These are phyloP conservation scores for Alternaria triticimaculans DNA, from an alignment of 2,329 filamentous ascomycete species.

Conservation along the genomic window DNA sequence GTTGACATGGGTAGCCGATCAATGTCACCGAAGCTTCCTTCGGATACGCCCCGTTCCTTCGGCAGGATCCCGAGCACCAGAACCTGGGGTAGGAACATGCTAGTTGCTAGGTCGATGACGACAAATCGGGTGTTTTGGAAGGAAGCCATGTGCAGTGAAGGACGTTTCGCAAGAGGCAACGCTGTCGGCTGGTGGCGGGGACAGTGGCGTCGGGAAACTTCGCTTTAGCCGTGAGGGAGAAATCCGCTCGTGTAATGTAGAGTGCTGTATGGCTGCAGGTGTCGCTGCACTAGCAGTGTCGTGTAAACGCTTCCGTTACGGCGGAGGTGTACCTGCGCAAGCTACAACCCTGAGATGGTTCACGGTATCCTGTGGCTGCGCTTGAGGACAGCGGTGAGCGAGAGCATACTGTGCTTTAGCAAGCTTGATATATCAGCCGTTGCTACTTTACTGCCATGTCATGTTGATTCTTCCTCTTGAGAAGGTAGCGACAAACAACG, in stretches of 20 bases:
- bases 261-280: neutral
- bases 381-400: neutral
- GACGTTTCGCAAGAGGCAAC: neutral
- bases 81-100: conserved; percentile 8
- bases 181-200: conserved; percentile 3
- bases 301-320: neutral
- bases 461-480: neutral
- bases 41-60: conserved; percentile 14
- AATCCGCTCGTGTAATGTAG: neutral
- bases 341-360: neutral
- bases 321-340: conserved; percentile 5
- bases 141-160: neutral
- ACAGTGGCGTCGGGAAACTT: neutral
- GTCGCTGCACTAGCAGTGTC: neutral
- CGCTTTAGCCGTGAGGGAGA: neutral
- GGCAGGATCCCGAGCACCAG: conserved; percentile 8
- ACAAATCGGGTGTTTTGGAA: neutral
- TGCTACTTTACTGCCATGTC: neutral
- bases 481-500: neutral
- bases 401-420: neutral
- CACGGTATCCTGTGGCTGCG: neutral
- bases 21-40: conserved; percentile 8
- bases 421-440: neutral
- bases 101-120: neutral
- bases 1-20: conserved; percentile 19